These are phyloP conservation scores for Cercophora newfieldiana DNA, from an alignment of 495 filamentous ascomycete genomes.

Conservation along the genomic window DNA sequence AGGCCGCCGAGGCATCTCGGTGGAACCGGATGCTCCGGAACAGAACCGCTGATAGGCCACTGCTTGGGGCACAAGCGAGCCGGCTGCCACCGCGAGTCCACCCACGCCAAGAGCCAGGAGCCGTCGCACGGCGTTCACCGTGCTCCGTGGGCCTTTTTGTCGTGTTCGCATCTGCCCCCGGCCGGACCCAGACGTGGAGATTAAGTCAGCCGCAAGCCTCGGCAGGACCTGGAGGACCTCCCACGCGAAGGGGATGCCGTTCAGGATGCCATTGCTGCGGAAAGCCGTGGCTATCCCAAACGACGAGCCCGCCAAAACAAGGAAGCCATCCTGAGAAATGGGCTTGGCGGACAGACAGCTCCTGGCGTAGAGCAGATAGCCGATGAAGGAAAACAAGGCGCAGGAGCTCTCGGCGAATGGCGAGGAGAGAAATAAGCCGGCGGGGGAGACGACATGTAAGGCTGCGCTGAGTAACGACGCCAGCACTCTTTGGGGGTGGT, in stretches of 20 bases:
- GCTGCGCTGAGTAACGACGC: slow-evolving; percentile 66
- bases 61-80: slow-evolving; percentile 69
- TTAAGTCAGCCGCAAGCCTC: slow-evolving; percentile 15
- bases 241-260: slow-evolving; percentile 60
- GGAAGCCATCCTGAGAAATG: slow-evolving; percentile 44
- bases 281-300: slow-evolving; percentile 75
- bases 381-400: slow-evolving; percentile 73
- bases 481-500: slow-evolving; percentile 27
- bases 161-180: too few species aligned
- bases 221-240: slow-evolving; percentile 55
- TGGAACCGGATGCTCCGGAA: slow-evolving; percentile 23
- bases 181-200: slow-evolving; percentile 12
- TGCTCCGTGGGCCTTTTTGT: neutral
- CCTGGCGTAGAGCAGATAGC: slow-evolving; percentile 67
- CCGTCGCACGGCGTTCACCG: slow-evolving; percentile 40
- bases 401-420: slow-evolving; percentile 83
- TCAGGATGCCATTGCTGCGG: slow-evolving; percentile 85
- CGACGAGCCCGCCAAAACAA: slow-evolving; percentile 58
- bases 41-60: slow-evolving; percentile 78
- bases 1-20: slow-evolving; percentile 28
- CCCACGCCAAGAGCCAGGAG: slow-evolving; percentile 59
- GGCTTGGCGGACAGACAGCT: slow-evolving; percentile 38
- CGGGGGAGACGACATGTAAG: slow-evolving; percentile 82
- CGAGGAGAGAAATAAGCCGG: slow-evolving; percentile 84
- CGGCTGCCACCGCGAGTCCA: slow-evolving; percentile 65